Percentiles rank a stretch among this genome's conserved stretches.
phyloP scores from a whole-genome alignment of 1,284 basidiomycete genomes.

The Abortiporus biennis region DNA sequence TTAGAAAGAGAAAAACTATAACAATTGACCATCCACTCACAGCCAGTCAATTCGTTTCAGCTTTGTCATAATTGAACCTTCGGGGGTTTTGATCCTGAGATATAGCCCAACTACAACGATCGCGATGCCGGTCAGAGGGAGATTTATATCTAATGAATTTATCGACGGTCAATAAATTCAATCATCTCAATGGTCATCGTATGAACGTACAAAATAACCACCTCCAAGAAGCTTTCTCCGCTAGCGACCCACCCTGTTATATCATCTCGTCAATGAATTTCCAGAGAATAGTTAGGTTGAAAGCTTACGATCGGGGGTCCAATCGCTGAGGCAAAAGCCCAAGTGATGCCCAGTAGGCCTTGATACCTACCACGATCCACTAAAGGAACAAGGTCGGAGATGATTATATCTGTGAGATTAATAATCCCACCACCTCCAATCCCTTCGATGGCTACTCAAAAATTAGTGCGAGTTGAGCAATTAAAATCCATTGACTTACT shows the following conservation, averaged over 20 bases:
- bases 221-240: slow-evolving; percentile 18
- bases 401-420: slow-evolving; percentile 28
- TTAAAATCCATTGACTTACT: slow-evolving; percentile 6
- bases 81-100: slow-evolving; percentile 7
- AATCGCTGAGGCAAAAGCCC: slow-evolving; percentile 28
- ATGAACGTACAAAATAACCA: slow-evolving; percentile 25
- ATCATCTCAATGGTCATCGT: no score
- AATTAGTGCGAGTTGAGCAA: neutral
- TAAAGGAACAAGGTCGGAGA: slow-evolving; percentile 31
- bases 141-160: slow-evolving; percentile 24
- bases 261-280: neutral
- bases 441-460: slow-evolving; percentile 27
- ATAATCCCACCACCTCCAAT: slow-evolving; percentile 34
- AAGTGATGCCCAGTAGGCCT: slow-evolving; percentile 28
- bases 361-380: slow-evolving; percentile 31
- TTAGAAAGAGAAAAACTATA: neutral
- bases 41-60: slow-evolving; percentile 12
- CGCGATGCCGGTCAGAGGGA: slow-evolving; percentile 29
- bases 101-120: slow-evolving; percentile 23
- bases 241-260: slow-evolving; percentile 15
- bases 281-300: slow-evolving; percentile 7
- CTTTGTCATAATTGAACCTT: slow-evolving; percentile 10
- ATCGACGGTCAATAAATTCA: no score
- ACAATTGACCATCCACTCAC: slow-evolving; percentile 3
- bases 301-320: slow-evolving; percentile 27